phyloP scores from a whole-genome alignment of 345 rosid genomes.

The Rhodamnia rubescens region DNA sequence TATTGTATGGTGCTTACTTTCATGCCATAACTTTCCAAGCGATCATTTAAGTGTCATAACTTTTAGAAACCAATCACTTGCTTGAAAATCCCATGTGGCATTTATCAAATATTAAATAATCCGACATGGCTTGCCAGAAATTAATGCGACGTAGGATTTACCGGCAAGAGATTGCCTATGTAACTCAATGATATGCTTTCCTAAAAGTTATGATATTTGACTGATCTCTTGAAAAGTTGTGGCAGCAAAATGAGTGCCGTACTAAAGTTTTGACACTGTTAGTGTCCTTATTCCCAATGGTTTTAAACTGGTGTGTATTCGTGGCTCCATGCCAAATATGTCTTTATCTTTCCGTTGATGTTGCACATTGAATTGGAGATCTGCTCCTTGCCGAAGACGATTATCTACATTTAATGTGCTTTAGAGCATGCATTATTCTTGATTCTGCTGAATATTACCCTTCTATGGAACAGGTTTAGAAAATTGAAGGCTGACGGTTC shows the following conservation, averaged over 20 bases:
- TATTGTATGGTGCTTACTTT: background rate
- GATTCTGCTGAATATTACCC: background rate
- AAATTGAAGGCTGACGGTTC: slow-evolving; percentile 37
- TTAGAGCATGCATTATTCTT: background rate
- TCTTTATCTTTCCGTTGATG: background rate
- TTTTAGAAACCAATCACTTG: background rate
- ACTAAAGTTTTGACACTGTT: background rate
- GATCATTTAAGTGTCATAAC: background rate
- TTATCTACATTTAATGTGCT: background rate
- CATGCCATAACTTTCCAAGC: background rate
- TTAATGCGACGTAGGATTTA: background rate
- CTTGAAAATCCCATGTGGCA: background rate
- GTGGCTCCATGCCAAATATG: background rate
- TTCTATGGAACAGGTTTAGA: slow-evolving; percentile 44
- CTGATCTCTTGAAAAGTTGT: background rate
- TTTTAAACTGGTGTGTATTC: background rate
- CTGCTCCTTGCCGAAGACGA: background rate
- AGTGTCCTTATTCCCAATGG: background rate
- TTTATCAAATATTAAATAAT: background rate
- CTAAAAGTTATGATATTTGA: background rate
- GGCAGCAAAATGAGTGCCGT: background rate
- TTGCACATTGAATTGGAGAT: background rate
- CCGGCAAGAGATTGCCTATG: background rate
- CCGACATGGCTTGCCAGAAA: background rate
- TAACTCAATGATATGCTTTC: background rate